These are phyloP conservation scores for Sarcodon aspratus DNA, from an alignment of 768 basidiomycete species.

Conservation along the genomic window DNA sequence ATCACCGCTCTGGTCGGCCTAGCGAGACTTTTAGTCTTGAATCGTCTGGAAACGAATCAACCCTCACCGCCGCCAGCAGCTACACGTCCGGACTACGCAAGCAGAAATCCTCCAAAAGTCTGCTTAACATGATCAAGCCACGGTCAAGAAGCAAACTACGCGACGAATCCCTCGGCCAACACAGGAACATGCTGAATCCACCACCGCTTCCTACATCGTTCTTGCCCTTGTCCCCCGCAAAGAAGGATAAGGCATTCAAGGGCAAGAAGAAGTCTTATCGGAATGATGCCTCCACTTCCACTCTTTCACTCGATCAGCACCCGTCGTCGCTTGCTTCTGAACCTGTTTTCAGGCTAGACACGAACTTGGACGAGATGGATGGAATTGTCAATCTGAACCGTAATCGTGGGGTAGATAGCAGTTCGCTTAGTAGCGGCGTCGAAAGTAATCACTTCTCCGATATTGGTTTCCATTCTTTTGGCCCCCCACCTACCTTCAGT, in stretches of 20 bases:
- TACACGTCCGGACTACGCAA: conserved; percentile 26
- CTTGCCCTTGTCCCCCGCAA: conserved; percentile 13
- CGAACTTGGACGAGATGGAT: conserved; percentile 66
- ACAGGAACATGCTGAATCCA: conserved; percentile 26
- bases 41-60: conserved; percentile 17
- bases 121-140: conserved; percentile 28
- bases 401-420: conserved; percentile 17
- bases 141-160: conserved; percentile 29
- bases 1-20: conserved; percentile 9
- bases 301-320: conserved; percentile 1
- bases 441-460: conserved; percentile 21
- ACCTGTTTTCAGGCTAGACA: conserved; percentile 42
- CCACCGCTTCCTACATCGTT: conserved; percentile 12
- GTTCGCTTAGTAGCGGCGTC: conserved; percentile 31
- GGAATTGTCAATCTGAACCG: conserved; percentile 57
- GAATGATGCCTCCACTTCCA: conserved; percentile 19
- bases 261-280: conserved; percentile 19
- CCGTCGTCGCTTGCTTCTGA: conserved; percentile 19
- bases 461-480: conserved; percentile 25
- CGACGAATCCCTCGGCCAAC: conserved; percentile 21
- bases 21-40: conserved; percentile 11
- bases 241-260: conserved; percentile 15
- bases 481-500: conserved; percentile 27
- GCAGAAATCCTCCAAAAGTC: conserved; percentile 34
- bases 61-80: conserved; percentile 1